Evolutionary conservation across 1,284 basidiomycete genomes (phyloP), one percentile per base, ranked within the genome.

Genomic region (Somion occarium): DNA sequence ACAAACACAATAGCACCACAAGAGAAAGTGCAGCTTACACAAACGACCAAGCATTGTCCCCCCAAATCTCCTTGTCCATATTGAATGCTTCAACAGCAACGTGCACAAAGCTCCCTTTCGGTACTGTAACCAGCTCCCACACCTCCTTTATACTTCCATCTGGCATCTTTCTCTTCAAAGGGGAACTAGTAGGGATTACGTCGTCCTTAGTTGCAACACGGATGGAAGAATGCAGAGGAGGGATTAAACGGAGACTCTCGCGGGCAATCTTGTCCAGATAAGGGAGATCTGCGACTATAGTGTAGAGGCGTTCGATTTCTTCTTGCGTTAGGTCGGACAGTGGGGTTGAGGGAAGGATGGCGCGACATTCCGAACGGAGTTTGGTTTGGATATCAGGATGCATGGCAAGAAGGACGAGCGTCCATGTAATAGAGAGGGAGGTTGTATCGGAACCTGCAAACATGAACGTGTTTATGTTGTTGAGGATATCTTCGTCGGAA

Each of bases 361-460:
- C 60, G 26, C 75, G 65, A 15, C 91, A 69, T 57, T 91, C 88
- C 1, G 69, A 59, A 20, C 85, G 82, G 23, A 91, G 74, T 18
- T 78, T 80, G 15, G 69, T 69, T 66, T 93, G 91, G 7, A 83
- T 65, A 1, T 70, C 68, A 0, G 80, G 81, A 61, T 88, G 68
- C 54, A 75, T 73, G 0, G 90, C 82, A 38, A 93, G 76, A 12
- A 89, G 73, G 52, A 80, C 70, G 22, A 93, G 67, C 1, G 83
- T 82, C 90, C 90, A 93, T 0, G 87, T 86, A 45, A 91, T 70
- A 9, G 83, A 77, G 24, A 92, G 78, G 1, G 87, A 87, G 11
- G 86, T 87, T 0, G 91, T 91, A 61, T 93, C 90, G 3, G 88
- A 88, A 11, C 91, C 91, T 13, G 88, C 91, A 66, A 93, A 91